Percentiles rank a stretch among this genome's conserved stretches.
These are phyloP conservation scores for Plicaturopsis crispa DNA, from an alignment of 768 basidiomycete genomes.

Conservation along the genomic window DNA sequence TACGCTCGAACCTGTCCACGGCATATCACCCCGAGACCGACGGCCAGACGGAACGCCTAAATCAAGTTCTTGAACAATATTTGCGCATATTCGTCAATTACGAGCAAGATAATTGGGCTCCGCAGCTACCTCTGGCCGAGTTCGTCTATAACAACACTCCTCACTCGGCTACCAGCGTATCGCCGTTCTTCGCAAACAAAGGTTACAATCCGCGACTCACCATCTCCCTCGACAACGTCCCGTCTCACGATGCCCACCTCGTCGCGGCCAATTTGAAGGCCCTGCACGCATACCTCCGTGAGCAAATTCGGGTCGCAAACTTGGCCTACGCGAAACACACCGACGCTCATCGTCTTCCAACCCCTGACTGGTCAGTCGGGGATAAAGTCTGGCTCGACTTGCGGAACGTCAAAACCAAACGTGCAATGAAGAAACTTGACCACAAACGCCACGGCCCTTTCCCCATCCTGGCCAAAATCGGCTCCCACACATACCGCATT, in stretches of 20 bases:
- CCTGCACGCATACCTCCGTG: conserved; percentile 11
- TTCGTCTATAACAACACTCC: conserved; percentile 24
- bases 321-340: conserved; percentile 6
- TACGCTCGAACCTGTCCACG: conserved; percentile 25
- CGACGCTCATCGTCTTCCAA: conserved; percentile 1
- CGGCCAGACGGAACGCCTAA: conserved; percentile 22
- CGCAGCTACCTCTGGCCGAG: conserved; percentile 21
- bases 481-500: no score
- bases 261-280: no score
- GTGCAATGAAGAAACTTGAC: conserved; percentile 8
- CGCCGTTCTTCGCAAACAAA: conserved; percentile 24
- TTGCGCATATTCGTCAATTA: conserved; percentile 18
- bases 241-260: no score
- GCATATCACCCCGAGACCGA: conserved; percentile 23
- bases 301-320: conserved; percentile 11
- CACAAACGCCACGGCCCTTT: no score
- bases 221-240: conserved; percentile 8
- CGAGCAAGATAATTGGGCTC: conserved; percentile 24
- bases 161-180: conserved; percentile 17
- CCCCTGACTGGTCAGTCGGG: conserved; percentile 5
- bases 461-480: no score
- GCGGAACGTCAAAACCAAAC: conserved; percentile 6
- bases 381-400: conserved; percentile 6
- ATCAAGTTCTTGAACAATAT: conserved; percentile 23
- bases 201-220: conserved; percentile 17